Evolutionary conservation across 495 filamentous ascomycete species (phyloP).

Genomic region (Arthonia radiata): DNA sequence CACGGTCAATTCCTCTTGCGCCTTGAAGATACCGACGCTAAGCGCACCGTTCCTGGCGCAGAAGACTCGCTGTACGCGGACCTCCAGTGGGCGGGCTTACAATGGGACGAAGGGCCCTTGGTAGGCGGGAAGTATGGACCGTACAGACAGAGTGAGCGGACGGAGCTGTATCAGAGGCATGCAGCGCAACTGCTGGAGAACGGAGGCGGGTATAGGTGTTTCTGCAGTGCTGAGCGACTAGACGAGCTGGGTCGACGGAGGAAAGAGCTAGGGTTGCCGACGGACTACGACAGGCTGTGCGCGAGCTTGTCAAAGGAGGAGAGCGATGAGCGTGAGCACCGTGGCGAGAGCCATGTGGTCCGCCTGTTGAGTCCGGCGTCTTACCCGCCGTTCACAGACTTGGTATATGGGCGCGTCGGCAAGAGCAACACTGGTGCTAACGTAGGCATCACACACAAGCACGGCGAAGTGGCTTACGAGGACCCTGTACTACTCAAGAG

Average conservation of each 20-base stretch:
- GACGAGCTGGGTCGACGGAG: conserved; percentile 33
- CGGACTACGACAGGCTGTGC: conserved; percentile 60
- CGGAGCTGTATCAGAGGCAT: conserved; percentile 44
- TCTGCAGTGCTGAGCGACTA: conserved; percentile 55
- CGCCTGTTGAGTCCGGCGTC: conserved; percentile 38
- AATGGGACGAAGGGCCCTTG: conserved; percentile 71
- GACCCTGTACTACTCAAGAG: conserved; percentile 73
- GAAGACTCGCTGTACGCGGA: conserved; percentile 54
- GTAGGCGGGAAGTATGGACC: conserved; percentile 58
- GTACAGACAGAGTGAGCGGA: conserved; percentile 78
- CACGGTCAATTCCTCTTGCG: conserved; percentile 81
- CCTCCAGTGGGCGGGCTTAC: conserved; percentile 64
- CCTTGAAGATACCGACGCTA: conserved; percentile 91
- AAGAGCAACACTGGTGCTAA: conserved; percentile 17
- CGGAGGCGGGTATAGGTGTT: conserved; percentile 75
- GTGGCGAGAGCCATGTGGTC: conserved; percentile 51
- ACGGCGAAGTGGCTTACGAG: conserved; percentile 24
- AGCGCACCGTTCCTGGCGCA: conserved; percentile 52
- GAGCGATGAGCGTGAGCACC: conserved; percentile 38
- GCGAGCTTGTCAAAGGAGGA: conserved; percentile 34
- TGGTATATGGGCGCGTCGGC: conserved; percentile 40
- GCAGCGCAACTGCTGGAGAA: conserved; percentile 40
- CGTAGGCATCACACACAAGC: conserved; percentile 14
- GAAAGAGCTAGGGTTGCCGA: conserved; percentile 30
- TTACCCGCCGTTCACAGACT: conserved; percentile 38